These are phyloP conservation scores for Pseudopediastrum boryanum DNA, from an alignment of 139 green algal species.

Conservation along the genomic window DNA sequence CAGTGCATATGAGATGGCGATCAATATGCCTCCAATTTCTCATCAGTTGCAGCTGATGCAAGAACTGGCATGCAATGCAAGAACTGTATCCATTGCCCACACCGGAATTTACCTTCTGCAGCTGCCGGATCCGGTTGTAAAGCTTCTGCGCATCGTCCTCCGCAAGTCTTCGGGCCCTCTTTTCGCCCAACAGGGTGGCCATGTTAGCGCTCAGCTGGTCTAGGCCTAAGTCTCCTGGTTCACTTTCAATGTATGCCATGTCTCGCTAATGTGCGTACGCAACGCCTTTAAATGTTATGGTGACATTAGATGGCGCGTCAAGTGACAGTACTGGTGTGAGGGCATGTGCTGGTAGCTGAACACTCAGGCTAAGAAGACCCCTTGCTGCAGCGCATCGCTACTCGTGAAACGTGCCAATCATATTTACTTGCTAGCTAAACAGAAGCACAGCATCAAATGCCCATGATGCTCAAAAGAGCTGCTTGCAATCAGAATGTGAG, in stretches of 20 bases:
- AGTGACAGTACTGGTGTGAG: too few species aligned
- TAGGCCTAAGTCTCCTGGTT: neutral
- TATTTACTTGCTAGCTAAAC: too few species aligned
- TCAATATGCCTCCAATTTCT: neutral
- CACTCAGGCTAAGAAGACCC: too few species aligned
- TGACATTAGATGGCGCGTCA: neutral
- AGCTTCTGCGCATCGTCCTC: conserved; percentile 71
- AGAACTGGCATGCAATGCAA: neutral
- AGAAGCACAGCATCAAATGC: too few species aligned
- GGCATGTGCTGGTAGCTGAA: too few species aligned
- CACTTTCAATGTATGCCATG: neutral
- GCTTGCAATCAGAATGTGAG: too few species aligned
- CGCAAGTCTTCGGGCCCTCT: conserved; percentile 48
- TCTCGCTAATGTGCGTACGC: neutral
- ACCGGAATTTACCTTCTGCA: conserved; percentile 59
- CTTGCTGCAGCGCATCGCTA: too few species aligned
- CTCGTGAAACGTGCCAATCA: too few species aligned
- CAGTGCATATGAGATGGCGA: neutral
- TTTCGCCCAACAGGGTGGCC: conserved; percentile 19
- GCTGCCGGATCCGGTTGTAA: conserved; percentile 74
- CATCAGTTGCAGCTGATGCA: neutral
- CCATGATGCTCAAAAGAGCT: too few species aligned
- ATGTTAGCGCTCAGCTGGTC: conserved; percentile 16
- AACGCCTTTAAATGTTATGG: neutral
- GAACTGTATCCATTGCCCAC: neutral